Base-by-base conservation (phyloP, 2,329 filamentous ascomycete species). In the Penicillium sp. region DNA sequence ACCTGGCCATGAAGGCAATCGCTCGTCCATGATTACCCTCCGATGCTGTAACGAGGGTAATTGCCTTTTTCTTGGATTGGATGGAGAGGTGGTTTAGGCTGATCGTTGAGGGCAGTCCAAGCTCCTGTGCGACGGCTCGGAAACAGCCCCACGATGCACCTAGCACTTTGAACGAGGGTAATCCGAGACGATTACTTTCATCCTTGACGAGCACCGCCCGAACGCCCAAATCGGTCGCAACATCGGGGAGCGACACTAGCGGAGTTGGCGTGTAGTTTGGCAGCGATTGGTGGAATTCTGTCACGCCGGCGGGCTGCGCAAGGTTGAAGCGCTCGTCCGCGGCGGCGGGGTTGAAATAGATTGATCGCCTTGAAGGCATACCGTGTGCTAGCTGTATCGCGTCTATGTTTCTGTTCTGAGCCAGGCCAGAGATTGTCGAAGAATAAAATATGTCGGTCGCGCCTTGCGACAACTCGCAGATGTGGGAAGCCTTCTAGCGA, bases 21-120 rank as follows among this genome's bases (percentile, higher is more conserved):
- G 90, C 89, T 2, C 88, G 77, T 0, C 90, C 89, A 76, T 89
- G 88, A 57, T 93, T 93, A 0, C 89, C 90, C 42, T 90, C 88
- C 0, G 87, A 90, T 1, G 85, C 85, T 0, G 88, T 84, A 33
- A 86, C 80, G 0, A 90, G 66, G 0, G 63, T 71, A 17, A 84
- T 58, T 0, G 64, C 59, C 0, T 62, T 61, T 1, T 60, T 49
- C 27, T 61, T 62, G 0, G 75, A 67, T 1, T 65, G 63, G 0
- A 58, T 40, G 2, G 72, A 71, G 1, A 86, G 59, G 0, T 77
- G 69, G 0, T 76, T 70, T 0, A 86, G 62, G 3, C 71, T 65
- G 0, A 77, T 66, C 1, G 74, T 73, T 0, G 74, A 56, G 0
- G 77, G 68, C 0, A 84, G 68, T 2, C 65, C 68, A 0, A 85